A percentile compares a stretch with the other conserved stretches of the same genome.
Conservation (phyloP, 768 basidiomycete genomes). For the Leccinum obscurum region DNA sequence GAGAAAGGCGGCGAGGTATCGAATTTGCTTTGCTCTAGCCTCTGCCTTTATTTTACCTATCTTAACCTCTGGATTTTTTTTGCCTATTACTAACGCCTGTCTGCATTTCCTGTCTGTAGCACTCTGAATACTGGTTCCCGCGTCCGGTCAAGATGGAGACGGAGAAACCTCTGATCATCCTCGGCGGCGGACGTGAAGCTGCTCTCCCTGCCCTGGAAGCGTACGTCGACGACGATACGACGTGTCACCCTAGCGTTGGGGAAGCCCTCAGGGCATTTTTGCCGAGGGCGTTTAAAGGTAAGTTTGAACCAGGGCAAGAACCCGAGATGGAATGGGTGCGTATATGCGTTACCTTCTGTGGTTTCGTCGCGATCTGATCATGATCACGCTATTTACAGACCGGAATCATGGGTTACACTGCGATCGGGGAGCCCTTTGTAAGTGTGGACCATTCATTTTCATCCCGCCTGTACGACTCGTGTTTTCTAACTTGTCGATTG, state of each 20-base stretch:
- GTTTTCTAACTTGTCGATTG: neutral
- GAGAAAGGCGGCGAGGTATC: constrained; percentile 36
- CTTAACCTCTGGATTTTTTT: neutral
- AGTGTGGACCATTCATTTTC: constrained; percentile 20
- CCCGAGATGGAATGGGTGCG: constrained; percentile 84
- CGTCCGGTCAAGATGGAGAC: constrained; percentile 41
- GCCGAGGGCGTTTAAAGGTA: constrained; percentile 54
- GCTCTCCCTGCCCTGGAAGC: constrained; percentile 45
- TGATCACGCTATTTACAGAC: constrained; percentile 44
- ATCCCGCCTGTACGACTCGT: neutral
- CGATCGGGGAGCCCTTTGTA: constrained; percentile 64
- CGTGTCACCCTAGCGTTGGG: constrained; percentile 45
- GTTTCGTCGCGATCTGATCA: neutral
- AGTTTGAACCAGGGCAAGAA: constrained; percentile 46
- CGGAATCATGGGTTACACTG: constrained; percentile 80
- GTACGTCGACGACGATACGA: constrained; percentile 59
- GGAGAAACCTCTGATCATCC: constrained; percentile 58
- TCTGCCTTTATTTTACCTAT: neutral
- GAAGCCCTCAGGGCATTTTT: constrained; percentile 57
- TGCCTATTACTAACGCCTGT: neutral
- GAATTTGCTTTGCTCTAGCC: neutral
- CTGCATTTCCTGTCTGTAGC: constrained; percentile 24
- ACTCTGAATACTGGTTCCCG: constrained; percentile 84
- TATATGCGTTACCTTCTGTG: constrained; percentile 1
- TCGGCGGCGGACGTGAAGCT: constrained; percentile 66